Percentiles rank a stretch among this genome's conserved stretches.
These are phyloP conservation scores for Aspergillus candidus DNA, from an alignment of 2,329 filamentous ascomycete species.

Conservation along the genomic window DNA sequence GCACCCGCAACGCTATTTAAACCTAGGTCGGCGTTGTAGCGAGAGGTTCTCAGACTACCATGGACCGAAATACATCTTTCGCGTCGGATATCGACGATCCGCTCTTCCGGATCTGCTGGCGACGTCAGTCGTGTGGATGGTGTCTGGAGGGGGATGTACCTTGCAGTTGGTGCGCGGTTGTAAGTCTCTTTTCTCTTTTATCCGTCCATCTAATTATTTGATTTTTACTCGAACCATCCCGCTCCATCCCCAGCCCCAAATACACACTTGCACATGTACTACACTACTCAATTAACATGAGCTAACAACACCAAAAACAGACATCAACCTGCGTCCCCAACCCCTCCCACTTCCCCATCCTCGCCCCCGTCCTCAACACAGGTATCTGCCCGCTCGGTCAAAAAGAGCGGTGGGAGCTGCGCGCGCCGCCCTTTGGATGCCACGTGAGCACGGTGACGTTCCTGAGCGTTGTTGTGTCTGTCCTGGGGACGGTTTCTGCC, in stretches of 20 bases:
- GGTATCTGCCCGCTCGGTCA: slow-evolving; percentile 36
- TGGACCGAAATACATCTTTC: slow-evolving; percentile 3
- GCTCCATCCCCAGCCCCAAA: no score
- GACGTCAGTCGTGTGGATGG: slow-evolving; percentile 29
- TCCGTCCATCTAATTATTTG: no score
- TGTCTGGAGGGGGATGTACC: slow-evolving; percentile 28
- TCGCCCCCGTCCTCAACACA: slow-evolving; percentile 31
- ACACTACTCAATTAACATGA: not conserved
- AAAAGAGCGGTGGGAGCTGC: slow-evolving; percentile 39
- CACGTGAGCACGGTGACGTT: slow-evolving; percentile 37
- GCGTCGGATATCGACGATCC: slow-evolving; percentile 15
- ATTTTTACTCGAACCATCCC: no score
- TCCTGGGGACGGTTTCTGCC: slow-evolving; percentile 24
- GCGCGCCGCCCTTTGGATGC: slow-evolving; percentile 35
- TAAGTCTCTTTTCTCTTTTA: slow-evolving; percentile 18
- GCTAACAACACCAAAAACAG: slow-evolving; percentile 13
- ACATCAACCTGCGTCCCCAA: slow-evolving; percentile 39
- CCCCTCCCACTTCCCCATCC: slow-evolving; percentile 28
- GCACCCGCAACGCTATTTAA: no score
- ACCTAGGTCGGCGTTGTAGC: no score
- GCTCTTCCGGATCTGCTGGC: slow-evolving; percentile 32
- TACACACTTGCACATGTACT: no score
- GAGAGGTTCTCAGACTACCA: not conserved
- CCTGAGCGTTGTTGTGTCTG: slow-evolving; percentile 28
- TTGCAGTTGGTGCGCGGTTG: slow-evolving; percentile 37